A percentile compares a stretch with the other conserved stretches of the same genome.
These are phyloP conservation scores for Ceratocystis lukuohia DNA, from an alignment of 2,329 filamentous ascomycete species.

Conservation along the genomic window DNA sequence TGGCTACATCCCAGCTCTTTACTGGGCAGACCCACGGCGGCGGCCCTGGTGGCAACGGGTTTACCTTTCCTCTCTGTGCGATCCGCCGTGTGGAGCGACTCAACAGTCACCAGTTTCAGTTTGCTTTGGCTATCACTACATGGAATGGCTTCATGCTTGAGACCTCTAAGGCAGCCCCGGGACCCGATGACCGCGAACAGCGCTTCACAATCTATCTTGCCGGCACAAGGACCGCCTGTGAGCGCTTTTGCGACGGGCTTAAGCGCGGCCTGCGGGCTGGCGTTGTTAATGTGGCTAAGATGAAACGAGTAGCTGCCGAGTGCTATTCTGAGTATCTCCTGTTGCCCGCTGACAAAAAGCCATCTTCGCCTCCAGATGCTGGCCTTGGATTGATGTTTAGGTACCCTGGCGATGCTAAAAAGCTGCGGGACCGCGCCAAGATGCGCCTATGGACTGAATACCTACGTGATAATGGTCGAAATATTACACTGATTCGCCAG, in stretches of 20 bases:
- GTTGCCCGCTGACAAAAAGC: conserved; percentile 42
- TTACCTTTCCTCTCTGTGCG: conserved; percentile 82
- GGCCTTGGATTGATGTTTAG: conserved; percentile 84
- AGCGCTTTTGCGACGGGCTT: conserved; percentile 89
- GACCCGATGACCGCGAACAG: conserved; percentile 43
- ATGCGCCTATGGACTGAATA: conserved; percentile 98
- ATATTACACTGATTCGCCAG: conserved; percentile 81
- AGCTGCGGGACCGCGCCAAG: conserved; percentile 87
- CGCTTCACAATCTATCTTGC: conserved; percentile 85
- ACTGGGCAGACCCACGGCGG: conserved; percentile 87
- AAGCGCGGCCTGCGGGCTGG: conserved; percentile 80
- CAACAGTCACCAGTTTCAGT: conserved; percentile 83
- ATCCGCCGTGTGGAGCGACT: conserved; percentile 85
- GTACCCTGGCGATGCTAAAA: conserved; percentile 89
- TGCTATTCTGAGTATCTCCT: conserved; percentile 85
- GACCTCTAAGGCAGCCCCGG: conserved; percentile 32
- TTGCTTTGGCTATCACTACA: conserved; percentile 85
- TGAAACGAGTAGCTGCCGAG: conserved; percentile 65
- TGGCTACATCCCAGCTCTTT: conserved; percentile 67
- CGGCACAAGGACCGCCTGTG: conserved; percentile 75
- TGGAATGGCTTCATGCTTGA: conserved; percentile 66
- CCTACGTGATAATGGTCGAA: conserved; percentile 84
- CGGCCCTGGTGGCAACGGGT: conserved; percentile 87
- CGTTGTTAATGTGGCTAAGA: conserved; percentile 74
- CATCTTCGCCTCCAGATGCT: conserved; percentile 54